Base-by-base conservation (phyloP, 495 filamentous ascomycete species). In the Xylaria acuta region DNA sequence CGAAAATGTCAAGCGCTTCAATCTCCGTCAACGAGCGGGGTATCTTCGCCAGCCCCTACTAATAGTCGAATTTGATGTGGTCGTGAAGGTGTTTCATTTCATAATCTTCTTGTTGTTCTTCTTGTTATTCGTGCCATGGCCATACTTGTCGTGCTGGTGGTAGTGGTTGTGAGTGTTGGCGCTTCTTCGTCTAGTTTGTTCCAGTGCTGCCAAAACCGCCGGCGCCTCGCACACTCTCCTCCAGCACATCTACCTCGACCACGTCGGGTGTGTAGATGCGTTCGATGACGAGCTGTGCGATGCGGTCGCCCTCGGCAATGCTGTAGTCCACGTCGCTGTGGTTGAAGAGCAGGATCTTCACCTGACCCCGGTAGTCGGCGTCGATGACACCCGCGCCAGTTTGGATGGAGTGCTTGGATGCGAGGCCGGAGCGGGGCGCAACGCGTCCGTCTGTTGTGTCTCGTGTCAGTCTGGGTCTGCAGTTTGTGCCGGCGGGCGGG, bases 201-300 rank as follows among this genome's bases (percentile, higher is more conserved):
- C 95, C 96, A 18, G 96, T 99, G 76, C 94, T 97, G 41, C 96
- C 96, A 77, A 99, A 99, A 11, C 96, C 96, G 22, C 94, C 95
- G 0, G 89, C 94, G 30, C 96, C 96, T 63, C 96, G 84, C 27
- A 95, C 92, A 76, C 93, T 97, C 87, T 94, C 94, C 78, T 96
- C 94, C 71, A 99, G 82, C 83, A 94, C 89, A 81, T 92, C 86
- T 11, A 98, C 96, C 75, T 96, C 94, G 64, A 91, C 77, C 27
- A 98, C 92, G 49, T 97, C 93, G 9, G 96, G 95, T 45, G 94
- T 98, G 74, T 90, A 93, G 72, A 98, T 98, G 86, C 92, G 86
- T 86, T 99, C 96, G 58, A 99, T 82, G 72, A 99, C 90, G 75
- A 99, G 86, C 87, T 99, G 96, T 68, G 96, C 96, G 76, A 98